Percentiles rank a stretch among this genome's conserved stretches.
Evolutionary conservation across 257 asterid species (phyloP).

Genomic region (Ophiorrhiza pumila): DNA sequence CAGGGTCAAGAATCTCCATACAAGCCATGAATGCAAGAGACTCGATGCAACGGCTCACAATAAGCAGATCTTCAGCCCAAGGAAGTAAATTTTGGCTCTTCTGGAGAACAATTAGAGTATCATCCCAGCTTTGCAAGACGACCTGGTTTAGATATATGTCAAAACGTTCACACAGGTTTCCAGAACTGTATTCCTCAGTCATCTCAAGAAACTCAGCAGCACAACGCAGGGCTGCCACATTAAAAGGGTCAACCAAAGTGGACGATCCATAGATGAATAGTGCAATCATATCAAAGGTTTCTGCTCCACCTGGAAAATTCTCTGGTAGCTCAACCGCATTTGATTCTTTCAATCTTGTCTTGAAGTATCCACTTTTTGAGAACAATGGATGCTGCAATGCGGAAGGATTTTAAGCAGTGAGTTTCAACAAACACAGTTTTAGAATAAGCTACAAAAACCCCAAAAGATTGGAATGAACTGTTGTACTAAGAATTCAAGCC

Average conservation of each 20-base stretch:
- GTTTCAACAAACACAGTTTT: neutral
- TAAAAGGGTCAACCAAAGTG: slow-evolving; percentile 52
- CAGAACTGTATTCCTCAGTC: slow-evolving; percentile 44
- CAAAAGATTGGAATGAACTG: too few species aligned
- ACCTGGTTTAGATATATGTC: slow-evolving; percentile 74
- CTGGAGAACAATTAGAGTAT: slow-evolving; percentile 56
- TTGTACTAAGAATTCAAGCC: too few species aligned
- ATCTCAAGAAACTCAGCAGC: slow-evolving; percentile 66
- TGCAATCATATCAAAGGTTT: slow-evolving; percentile 58
- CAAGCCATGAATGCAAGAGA: slow-evolving; percentile 84
- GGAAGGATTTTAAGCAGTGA: neutral
- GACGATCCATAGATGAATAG: slow-evolving; percentile 71
- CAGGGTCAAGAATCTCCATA: slow-evolving; percentile 88
- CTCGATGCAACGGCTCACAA: slow-evolving; percentile 74
- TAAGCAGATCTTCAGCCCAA: slow-evolving; percentile 55
- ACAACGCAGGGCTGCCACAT: slow-evolving; percentile 62
- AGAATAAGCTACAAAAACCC: neutral
- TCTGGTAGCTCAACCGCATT: slow-evolving; percentile 50
- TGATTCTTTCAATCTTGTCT: slow-evolving; percentile 45
- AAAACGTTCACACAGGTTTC: slow-evolving; percentile 57
- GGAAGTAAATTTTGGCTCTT: slow-evolving; percentile 57
- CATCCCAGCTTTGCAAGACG: slow-evolving; percentile 65
- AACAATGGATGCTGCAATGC: slow-evolving; percentile 47
- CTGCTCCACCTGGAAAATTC: slow-evolving; percentile 65
- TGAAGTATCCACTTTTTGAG: slow-evolving; percentile 61